A percentile compares a stretch with the other conserved stretches of the same genome.
phyloP scores from a whole-genome alignment of 495 filamentous ascomycete species.

The Oidiodendron maius region DNA sequence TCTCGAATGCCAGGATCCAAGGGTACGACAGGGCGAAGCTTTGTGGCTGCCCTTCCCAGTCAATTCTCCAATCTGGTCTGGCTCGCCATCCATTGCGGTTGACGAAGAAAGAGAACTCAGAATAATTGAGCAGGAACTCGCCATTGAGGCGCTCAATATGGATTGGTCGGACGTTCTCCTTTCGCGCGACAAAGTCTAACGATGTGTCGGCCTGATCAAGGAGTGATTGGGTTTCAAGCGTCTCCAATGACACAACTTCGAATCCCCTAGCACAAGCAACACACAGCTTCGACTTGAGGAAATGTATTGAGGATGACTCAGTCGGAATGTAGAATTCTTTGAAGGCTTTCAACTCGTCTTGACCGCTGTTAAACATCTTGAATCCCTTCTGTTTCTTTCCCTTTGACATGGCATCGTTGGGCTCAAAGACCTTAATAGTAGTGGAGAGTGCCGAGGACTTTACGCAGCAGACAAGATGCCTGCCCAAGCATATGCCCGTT shows the following conservation, averaged over 20 bases:
- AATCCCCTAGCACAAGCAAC: slow-evolving; percentile 94
- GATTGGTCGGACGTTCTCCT: slow-evolving; percentile 92
- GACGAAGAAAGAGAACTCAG: slow-evolving; percentile 97
- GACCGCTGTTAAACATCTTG: slow-evolving; percentile 89
- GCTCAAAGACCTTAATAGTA: slow-evolving; percentile 97
- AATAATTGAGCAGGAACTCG: slow-evolving; percentile 97
- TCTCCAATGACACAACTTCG: slow-evolving; percentile 95
- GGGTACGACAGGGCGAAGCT: slow-evolving; percentile 90
- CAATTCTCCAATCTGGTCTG: slow-evolving; percentile 91
- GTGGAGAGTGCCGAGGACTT: slow-evolving; percentile 85
- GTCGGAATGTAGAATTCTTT: slow-evolving; percentile 99
- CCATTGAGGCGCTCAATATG: slow-evolving; percentile 94
- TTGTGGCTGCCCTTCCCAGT: slow-evolving; percentile 91
- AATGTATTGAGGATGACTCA: slow-evolving; percentile 94
- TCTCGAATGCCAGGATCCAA: slow-evolving; percentile 96
- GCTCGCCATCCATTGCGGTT: slow-evolving; percentile 98
- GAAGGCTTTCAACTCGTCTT: slow-evolving; percentile 91
- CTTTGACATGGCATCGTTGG: slow-evolving; percentile 83
- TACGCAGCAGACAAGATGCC: slow-evolving; percentile 91
- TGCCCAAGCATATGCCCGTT: slow-evolving; percentile 86
- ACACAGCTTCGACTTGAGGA: slow-evolving; percentile 92
- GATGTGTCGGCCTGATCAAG: slow-evolving; percentile 98
- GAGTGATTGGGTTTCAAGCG: slow-evolving; percentile 92
- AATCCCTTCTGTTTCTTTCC: slow-evolving; percentile 88
- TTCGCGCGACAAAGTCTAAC: slow-evolving; percentile 88